Base-by-base conservation (phyloP, 176 grass and related monocot species). In the Musa acuminata region DNA sequence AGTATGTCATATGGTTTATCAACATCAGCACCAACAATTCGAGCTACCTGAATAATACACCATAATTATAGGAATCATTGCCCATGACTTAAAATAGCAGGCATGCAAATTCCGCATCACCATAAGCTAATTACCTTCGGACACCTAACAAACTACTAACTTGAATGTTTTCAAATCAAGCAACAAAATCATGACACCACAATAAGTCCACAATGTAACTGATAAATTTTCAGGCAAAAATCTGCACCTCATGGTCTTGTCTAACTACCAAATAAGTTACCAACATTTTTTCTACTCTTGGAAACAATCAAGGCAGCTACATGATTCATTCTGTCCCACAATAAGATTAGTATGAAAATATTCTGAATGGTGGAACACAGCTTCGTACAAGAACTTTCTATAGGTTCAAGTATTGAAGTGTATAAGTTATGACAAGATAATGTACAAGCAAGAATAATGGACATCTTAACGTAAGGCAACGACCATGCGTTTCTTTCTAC, bases 1-100 rank as follows among this genome's bases (percentile, higher is more conserved):
- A 97, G 85, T 55, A 97, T 80, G 77, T 97, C 93, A 79, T 97
- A 97, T 19, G 90, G 87, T 27, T 80, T 84, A 77, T 87, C 80
- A 65, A 79, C 75, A 81, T 97, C 93, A 68, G 90, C 90, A 10
- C 25, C 85, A 79, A 89, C 69, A 83, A 97, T 97, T 88, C 90
- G 84, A 88, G 90, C 87, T 69, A 97, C 87, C 93, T 92, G 60
- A 81, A 78, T 13, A 57, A 70, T 51, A 79, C 13, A 81, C 60
- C 11, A 63, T 54, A 48, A 75, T 53, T 27, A 51, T 48, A 55
- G 59, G 11, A 62, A 22, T 57, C 19, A 74, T 58, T 70, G 16
- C 9, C 48, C 9, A 9, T 20, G 51, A 51, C 9, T 50, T 25
- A 51, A 43, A 12, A 19, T 70, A 50, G 13, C 9, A 70, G 9